Base-by-base conservation (phyloP, 1,139 yeast genomes). In the Kodamaea suecica region DNA sequence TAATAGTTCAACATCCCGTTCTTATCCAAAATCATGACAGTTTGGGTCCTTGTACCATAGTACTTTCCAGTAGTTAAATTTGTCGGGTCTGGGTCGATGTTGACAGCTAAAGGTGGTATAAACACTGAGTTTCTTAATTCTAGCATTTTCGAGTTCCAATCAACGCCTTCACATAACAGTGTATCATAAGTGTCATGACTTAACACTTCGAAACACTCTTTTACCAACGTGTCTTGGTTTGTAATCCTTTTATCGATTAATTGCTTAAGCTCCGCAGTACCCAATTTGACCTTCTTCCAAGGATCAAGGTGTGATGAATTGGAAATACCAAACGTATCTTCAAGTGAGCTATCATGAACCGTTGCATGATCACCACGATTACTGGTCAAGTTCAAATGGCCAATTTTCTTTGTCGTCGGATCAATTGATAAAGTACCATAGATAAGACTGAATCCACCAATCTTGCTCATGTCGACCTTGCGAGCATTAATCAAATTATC, bases 31-130 rank as follows among this genome's bases (percentile, higher is more conserved):
- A 87, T 52, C 4, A 90, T 69, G 1, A 88, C 75, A 0, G 95
- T 87, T 52, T 88, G 96, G 0, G 97, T 86, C 36, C 97, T 63
- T 0, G 98, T 92, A 0, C 97, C 97, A 50, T 90, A 92, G 48
- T 68, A 78, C 17, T 62, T 58, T 0, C 85, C 84, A 17, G 53
- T 45, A 2, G 57, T 50, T 2, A 23, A 25, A 16, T 20, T 28
- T 4, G 29, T 19, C 9, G 38, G 39, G 27, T 44, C 36, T 14
- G 40, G 45, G 3, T 29, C 12, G 23, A 43, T 28, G 8, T 40
- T 43, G 4, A 66, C 54, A 21, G 56, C 51, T 27, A 77, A 41
- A 0, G 88, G 84, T 1, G 95, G 95, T 8, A 87, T 76, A 50
- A 79, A 86, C 3, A 90, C 76, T 4, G 87, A 76, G 25, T 74